Evolutionary conservation across 2,329 filamentous ascomycete genomes (phyloP), one percentile per base, ranked within the genome.

Genomic region (Fusarium sp.): DNA sequence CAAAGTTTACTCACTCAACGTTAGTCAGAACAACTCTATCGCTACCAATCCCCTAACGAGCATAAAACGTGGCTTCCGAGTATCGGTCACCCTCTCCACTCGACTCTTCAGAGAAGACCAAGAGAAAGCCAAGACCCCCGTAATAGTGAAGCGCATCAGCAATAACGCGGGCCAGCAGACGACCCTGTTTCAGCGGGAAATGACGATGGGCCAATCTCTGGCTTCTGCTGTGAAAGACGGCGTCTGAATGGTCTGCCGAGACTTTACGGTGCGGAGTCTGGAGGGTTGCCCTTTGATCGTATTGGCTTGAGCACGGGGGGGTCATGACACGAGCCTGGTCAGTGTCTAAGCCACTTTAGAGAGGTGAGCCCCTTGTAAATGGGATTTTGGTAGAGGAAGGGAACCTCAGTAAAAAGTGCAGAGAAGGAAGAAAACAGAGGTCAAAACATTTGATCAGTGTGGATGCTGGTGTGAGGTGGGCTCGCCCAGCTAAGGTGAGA

Each of bases 171-270:
- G 70, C 74, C 74, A 74, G 68, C 68, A 76, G 73, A 73, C 71
- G 67, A 72, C 74, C 75, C 75, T 76, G 75, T 77, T 77, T 76
- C 75, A 76, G 67, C 63, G 74, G 74, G 75, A 76, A 76, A 76
- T 76, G 75, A 76, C 50, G 60, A 76, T 75, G 69, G 73, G 73
- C 73, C 75, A 76, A 76, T 76, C 71, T 73, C 70, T 74, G 70
- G 65, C 59, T 64, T 68, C 55, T 70, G 57, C 68, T 62, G 31
- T 22, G 50, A 27, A 64, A 57, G 27, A 42, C 41, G 50, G 42
- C 68, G 53, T 70, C 59, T 68, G 62, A 69, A 61, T 68, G 65
- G 69, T 44, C 62, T 66, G 74, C 72, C 72, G 65, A 75, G 74
- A 69, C 72, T 62, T 55, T 68, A 52, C 53, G 62, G 52, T 67